Conservation (phyloP, 2,329 filamentous ascomycete species). For the Bretziella fagacearum region DNA sequence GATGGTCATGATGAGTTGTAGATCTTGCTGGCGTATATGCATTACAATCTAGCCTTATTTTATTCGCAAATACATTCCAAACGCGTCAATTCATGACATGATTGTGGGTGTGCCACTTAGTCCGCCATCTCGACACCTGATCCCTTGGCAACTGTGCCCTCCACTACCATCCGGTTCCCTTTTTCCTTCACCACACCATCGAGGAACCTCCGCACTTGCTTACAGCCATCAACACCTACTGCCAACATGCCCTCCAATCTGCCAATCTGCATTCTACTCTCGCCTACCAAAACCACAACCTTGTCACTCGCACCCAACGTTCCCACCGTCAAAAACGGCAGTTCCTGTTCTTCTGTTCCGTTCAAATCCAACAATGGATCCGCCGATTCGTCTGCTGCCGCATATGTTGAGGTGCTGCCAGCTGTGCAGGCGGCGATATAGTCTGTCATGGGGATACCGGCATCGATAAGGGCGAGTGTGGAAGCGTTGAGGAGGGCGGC, state of each 20-base stretch:
- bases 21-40: not conserved
- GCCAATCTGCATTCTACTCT: conserved; percentile 68
- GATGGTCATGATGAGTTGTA: conserved; percentile 21
- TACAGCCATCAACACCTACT: conserved; percentile 81
- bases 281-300: conserved; percentile 66
- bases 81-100: too few relatives aligned
- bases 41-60: too few relatives aligned
- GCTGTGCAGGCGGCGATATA: conserved; percentile 81
- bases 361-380: conserved; percentile 73
- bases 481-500: conserved; percentile 82
- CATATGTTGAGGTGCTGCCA: conserved; percentile 55
- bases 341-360: conserved; percentile 63
- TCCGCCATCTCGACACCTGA: not conserved
- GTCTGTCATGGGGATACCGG: conserved; percentile 86
- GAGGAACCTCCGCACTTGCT: conserved; percentile 63
- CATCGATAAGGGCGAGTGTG: conserved; percentile 82
- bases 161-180: conserved; percentile 41
- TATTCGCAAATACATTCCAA: too few relatives aligned
- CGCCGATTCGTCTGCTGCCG: conserved; percentile 46
- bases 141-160: conserved; percentile 5
- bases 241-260: conserved; percentile 84
- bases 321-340: conserved; percentile 75
- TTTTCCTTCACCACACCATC: conserved; percentile 63
- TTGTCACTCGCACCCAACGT: conserved; percentile 59
- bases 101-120: too few relatives aligned